Conservation (phyloP, 202 grass and related monocot species). For the Zizania palustris region DNA sequence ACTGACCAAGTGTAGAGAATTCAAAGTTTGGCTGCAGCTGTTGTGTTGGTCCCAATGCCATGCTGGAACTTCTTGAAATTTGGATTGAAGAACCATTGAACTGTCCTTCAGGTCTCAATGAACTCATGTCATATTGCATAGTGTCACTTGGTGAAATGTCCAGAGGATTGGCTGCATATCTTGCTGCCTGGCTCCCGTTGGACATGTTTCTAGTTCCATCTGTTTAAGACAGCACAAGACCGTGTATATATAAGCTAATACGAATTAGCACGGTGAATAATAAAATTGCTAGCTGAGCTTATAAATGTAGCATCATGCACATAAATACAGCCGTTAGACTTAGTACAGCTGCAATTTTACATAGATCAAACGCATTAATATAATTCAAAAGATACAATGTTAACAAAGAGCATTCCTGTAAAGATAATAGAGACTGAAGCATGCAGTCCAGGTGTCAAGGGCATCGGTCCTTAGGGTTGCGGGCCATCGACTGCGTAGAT, state of each 20-base stretch:
- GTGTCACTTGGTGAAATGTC: conserved; percentile 42
- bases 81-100: conserved; percentile 52
- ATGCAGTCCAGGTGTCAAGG: neutral
- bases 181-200: conserved; percentile 47
- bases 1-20: conserved; percentile 51
- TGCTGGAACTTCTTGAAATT: conserved; percentile 46
- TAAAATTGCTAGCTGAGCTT: conserved; percentile 17
- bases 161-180: conserved; percentile 52
- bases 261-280: conserved; percentile 14
- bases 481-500: too few relatives aligned
- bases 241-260: conserved; percentile 27
- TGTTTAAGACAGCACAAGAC: conserved; percentile 39
- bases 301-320: conserved; percentile 24
- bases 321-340: too few relatives aligned
- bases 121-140: conserved; percentile 59
- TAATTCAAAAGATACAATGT: conserved; percentile 2
- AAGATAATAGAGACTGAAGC: conserved; percentile 11
- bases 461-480: too few relatives aligned
- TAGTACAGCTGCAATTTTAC: conserved; percentile 3
- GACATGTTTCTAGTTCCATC: conserved; percentile 51
- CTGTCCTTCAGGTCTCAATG: conserved; percentile 51
- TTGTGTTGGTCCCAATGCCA: conserved; percentile 51
- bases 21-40: conserved; percentile 46
- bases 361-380: neutral
- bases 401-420: neutral